Conservation (phyloP, 306 rosid species). For the Cucumis sativus region DNA sequence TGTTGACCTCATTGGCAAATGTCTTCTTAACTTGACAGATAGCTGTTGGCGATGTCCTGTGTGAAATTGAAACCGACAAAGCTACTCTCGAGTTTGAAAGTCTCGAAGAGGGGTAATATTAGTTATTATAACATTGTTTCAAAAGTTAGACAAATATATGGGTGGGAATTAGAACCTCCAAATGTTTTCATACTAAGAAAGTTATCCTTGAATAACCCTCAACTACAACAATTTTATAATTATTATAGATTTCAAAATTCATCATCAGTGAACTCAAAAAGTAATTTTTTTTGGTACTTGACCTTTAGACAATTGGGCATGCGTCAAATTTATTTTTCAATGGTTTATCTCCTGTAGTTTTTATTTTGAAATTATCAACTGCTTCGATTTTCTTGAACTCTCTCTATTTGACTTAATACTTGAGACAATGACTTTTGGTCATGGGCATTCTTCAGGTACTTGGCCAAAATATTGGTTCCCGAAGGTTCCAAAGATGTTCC, state of each 20-base stretch:
- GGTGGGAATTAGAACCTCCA: background rate
- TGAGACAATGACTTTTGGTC: background rate
- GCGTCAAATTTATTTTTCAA: background rate
- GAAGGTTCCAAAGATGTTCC: slow-evolving; percentile 34
- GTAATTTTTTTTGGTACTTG: background rate
- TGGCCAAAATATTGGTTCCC: slow-evolving; percentile 87
- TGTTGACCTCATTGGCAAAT: slow-evolving; percentile 9
- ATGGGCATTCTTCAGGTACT: slow-evolving; percentile 43
- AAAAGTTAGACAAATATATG: background rate
- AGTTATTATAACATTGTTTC: background rate
- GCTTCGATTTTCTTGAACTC: background rate
- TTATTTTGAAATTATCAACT: background rate
- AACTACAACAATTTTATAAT: background rate
- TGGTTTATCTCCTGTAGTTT: background rate
- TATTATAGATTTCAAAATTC: background rate
- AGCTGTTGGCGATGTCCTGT: slow-evolving; percentile 79
- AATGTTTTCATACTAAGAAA: background rate
- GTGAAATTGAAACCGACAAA: slow-evolving; percentile 97
- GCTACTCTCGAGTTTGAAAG: slow-evolving; percentile 93
- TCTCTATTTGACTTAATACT: background rate
- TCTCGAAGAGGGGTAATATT: slow-evolving; percentile 88
- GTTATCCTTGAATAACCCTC: background rate
- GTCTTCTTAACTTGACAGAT: slow-evolving; percentile 49
- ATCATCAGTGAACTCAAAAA: background rate
- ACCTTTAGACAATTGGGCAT: background rate